These are phyloP conservation scores for Ascoidea tarda DNA, from an alignment of 805 yeast species.

Conservation along the genomic window DNA sequence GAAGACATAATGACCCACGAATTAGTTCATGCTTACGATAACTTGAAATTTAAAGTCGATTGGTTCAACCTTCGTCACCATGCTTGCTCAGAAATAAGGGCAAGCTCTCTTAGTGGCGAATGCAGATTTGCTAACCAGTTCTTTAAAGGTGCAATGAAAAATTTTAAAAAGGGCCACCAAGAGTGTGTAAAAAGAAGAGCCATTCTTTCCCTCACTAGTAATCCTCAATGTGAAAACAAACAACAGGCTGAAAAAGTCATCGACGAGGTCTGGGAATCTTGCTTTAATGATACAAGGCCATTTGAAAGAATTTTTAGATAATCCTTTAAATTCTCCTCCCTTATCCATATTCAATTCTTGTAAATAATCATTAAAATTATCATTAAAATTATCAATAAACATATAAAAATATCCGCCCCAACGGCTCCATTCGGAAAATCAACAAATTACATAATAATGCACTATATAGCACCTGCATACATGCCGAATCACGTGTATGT, in stretches of 20 bases:
- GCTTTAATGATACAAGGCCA: conserved; percentile 92
- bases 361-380: too few relatives aligned
- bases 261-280: conserved; percentile 80
- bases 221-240: conserved; percentile 64
- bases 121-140: conserved; percentile 85
- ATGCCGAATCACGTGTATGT: too few relatives aligned
- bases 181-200: conserved; percentile 87
- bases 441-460: too few relatives aligned
- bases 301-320: conserved; percentile 81
- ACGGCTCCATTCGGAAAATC: too few relatives aligned
- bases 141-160: conserved; percentile 23
- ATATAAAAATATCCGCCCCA: too few relatives aligned
- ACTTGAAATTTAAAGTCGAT: conserved; percentile 75
- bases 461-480: too few relatives aligned
- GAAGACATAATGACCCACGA: conserved; percentile 93
- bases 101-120: conserved; percentile 87
- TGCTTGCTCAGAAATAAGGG: conserved; percentile 94
- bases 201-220: conserved; percentile 64
- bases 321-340: conserved; percentile 1
- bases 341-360: not conserved
- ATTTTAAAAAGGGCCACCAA: conserved; percentile 74
- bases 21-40: conserved; percentile 85
- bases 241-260: conserved; percentile 72
- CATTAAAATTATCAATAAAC: too few relatives aligned
- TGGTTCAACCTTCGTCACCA: conserved; percentile 81